Evolutionary conservation across 441 rosid genomes (phyloP).

Genomic region (Erysimum pusillum): DNA sequence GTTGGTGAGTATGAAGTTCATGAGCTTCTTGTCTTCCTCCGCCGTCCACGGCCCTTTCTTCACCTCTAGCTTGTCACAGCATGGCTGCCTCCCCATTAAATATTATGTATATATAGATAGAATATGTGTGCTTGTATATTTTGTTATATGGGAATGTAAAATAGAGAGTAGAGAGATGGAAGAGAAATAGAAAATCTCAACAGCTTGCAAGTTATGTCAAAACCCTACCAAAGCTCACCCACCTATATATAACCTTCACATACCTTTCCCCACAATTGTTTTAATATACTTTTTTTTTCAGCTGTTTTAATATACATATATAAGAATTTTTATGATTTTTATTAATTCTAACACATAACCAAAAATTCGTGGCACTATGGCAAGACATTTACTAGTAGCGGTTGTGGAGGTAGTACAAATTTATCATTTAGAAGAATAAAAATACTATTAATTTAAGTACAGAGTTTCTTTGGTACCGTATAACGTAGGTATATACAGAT

Average conservation of each 20-base stretch:
- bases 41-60: slow-evolving; percentile 86
- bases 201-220: slow-evolving; percentile 46
- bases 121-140: neutral
- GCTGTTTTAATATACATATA: neutral
- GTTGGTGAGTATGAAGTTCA: slow-evolving; percentile 65
- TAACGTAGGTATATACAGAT: slow-evolving; percentile 17
- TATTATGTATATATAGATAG: slow-evolving; percentile 34
- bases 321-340: neutral
- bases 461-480: too few species aligned
- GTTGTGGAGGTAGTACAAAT: neutral
- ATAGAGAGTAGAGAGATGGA: slow-evolving; percentile 11
- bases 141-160: slow-evolving; percentile 5
- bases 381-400: neutral
- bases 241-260: slow-evolving; percentile 56
- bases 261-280: neutral
- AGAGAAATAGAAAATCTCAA: slow-evolving; percentile 29
- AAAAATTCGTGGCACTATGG: neutral
- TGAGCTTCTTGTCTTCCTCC: slow-evolving; percentile 77
- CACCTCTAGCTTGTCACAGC: slow-evolving; percentile 78
- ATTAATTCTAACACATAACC: neutral
- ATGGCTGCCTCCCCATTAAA: slow-evolving; percentile 66
- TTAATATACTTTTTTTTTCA: too few species aligned
- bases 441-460: too few species aligned
- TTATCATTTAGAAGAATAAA: neutral
- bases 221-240: slow-evolving; percentile 59